phyloP scores from a whole-genome alignment of 352 stramenopile species.

The Elongisporangium prolatum region DNA sequence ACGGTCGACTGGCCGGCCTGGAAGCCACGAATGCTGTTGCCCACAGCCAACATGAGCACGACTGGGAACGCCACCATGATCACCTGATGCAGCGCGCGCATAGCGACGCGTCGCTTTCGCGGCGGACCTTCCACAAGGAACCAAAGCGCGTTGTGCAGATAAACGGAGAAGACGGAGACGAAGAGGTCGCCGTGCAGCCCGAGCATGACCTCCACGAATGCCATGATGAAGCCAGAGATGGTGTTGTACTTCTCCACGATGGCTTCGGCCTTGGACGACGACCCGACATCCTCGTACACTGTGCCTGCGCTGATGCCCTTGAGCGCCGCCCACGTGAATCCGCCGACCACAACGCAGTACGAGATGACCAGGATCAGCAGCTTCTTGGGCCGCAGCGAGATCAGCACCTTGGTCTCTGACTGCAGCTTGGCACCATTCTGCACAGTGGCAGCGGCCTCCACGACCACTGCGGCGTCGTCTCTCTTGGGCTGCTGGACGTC shows the following conservation, averaged over 20 bases:
- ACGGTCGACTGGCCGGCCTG: conserved; percentile 44
- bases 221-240: conserved; percentile 35
- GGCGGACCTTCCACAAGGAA: conserved; percentile 15
- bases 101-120: conserved; percentile 8
- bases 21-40: conserved; percentile 43
- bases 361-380: conserved; percentile 22
- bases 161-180: conserved; percentile 32
- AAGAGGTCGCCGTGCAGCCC: conserved; percentile 30
- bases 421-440: background rate
- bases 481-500: conserved; percentile 4
- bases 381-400: conserved; percentile 14
- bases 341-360: conserved; percentile 18
- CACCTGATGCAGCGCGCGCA: conserved; percentile 8
- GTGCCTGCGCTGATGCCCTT: conserved; percentile 25
- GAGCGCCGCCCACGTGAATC: conserved; percentile 27
- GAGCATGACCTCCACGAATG: conserved; percentile 34
- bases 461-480: conserved; percentile 11
- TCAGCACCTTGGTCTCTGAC: conserved; percentile 11
- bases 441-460: conserved; percentile 1
- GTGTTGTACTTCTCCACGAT: conserved; percentile 41
- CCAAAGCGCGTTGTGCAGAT: conserved; percentile 44
- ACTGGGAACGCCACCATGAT: conserved; percentile 35
- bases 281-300: conserved; percentile 30
- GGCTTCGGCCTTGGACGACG: conserved; percentile 22
- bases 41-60: conserved; percentile 31